Percentiles rank a stretch among this genome's conserved stretches.
Evolutionary conservation across 129 eudicot genomes (phyloP).

Genomic region (Silybum marianum): DNA sequence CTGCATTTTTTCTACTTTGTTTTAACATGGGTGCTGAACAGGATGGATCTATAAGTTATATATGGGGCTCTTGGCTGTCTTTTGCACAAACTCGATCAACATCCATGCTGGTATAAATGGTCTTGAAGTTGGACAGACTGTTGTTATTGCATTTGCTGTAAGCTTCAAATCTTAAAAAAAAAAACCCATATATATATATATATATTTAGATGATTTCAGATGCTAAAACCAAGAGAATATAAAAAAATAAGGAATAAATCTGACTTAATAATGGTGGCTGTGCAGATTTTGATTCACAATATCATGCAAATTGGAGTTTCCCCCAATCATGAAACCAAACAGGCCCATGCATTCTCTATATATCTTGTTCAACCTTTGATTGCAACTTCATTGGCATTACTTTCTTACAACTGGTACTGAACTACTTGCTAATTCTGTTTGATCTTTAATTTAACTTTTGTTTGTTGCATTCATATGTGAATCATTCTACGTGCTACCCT

Average conservation of each 20-base stretch:
- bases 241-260: slow-evolving; percentile 8
- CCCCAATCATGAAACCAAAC: slow-evolving; percentile 71
- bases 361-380: slow-evolving; percentile 91
- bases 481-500: slow-evolving; percentile 3
- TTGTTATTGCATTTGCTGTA: slow-evolving; percentile 92
- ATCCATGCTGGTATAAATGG: slow-evolving; percentile 99
- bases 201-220: slow-evolving; percentile 7
- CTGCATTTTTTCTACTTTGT: slow-evolving; percentile 7
- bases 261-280: slow-evolving; percentile 29
- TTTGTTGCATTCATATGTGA: slow-evolving; percentile 8
- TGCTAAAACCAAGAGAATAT: slow-evolving; percentile 12
- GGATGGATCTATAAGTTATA: slow-evolving; percentile 93
- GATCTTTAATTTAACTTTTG: background rate
- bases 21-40: slow-evolving; percentile 37
- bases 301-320: slow-evolving; percentile 95
- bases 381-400: slow-evolving; percentile 93
- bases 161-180: slow-evolving; percentile 39
- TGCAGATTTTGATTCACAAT: slow-evolving; percentile 89
- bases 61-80: slow-evolving; percentile 94
- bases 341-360: slow-evolving; percentile 96
- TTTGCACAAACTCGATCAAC: slow-evolving; percentile 95
- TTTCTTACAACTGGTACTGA: slow-evolving; percentile 89
- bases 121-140: slow-evolving; percentile 99
- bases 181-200: background rate
- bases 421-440: background rate